Conservation (phyloP, 768 basidiomycete species). For the Mycena galopus region DNA sequence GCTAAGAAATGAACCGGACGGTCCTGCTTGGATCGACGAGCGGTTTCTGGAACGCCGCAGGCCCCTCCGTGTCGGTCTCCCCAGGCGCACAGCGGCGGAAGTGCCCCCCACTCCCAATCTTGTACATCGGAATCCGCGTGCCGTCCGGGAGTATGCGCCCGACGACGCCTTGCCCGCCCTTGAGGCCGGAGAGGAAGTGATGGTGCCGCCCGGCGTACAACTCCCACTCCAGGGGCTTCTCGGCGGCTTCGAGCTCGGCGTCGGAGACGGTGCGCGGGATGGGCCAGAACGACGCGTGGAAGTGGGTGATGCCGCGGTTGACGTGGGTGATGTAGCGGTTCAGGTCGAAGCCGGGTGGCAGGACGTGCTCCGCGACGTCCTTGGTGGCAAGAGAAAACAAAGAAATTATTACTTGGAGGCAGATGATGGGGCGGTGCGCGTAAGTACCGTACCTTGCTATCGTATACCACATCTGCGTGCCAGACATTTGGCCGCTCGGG, state of each 20-base stretch:
- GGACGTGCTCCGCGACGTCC: background rate
- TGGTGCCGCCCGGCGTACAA: background rate
- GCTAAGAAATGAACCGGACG: no score
- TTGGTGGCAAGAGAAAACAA: no score
- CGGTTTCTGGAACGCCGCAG: constrained; percentile 8
- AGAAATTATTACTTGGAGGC: no score
- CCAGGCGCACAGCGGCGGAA: constrained; percentile 15
- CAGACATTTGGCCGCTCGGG: background rate
- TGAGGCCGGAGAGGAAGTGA: background rate
- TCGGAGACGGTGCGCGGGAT: constrained; percentile 4
- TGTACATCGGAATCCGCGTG: background rate
- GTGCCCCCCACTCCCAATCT: background rate
- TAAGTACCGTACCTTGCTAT: no score
- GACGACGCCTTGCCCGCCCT: constrained; percentile 11
- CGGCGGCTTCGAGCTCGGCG: background rate
- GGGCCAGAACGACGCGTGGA: constrained; percentile 7
- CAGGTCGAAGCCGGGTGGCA: constrained; percentile 1
- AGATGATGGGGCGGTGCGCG: no score
- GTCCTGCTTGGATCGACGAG: constrained; percentile 18
- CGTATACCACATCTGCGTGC: background rate
- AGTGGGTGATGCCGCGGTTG: constrained; percentile 12
- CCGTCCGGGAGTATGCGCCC: background rate
- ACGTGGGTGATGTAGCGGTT: constrained; percentile 14
- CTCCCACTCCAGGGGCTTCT: background rate
- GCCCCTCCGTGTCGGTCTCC: constrained; percentile 14